Conservation (phyloP, 169 alveolate genomes). For the Cyclospora cayetanensis region DNA sequence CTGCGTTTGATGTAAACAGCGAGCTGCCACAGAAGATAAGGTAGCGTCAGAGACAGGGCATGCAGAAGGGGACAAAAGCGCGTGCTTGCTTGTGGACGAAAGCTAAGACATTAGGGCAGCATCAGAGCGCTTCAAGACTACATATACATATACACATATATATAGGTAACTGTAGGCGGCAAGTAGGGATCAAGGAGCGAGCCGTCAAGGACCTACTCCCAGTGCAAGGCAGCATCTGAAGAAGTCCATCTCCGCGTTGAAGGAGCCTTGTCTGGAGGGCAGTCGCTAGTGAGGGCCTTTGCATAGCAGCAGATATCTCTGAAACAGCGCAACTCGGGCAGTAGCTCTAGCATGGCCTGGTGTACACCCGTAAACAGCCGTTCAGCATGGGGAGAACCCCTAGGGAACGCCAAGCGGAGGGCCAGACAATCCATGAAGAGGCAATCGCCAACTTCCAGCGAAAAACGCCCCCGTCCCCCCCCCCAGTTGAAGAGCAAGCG, state of each 20-base stretch:
- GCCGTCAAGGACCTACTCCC: not conserved
- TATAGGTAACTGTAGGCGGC: not conserved
- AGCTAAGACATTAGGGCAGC: too few species aligned
- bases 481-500: slow-evolving; percentile 18
- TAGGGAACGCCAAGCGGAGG: slow-evolving; percentile 15
- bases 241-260: slow-evolving; percentile 9
- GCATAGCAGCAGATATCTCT: slow-evolving; percentile 73
- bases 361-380: not conserved
- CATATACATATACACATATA: not conserved
- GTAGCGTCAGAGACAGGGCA: not conserved
- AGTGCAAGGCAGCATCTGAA: slow-evolving; percentile 35
- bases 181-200: not conserved
- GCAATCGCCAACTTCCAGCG: slow-evolving; percentile 38
- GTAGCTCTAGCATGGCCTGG: slow-evolving; percentile 67
- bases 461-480: not conserved
- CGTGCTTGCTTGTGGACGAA: too few species aligned
- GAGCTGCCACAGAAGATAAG: not conserved
- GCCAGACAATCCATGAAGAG: not conserved
- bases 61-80: not conserved
- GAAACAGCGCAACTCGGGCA: slow-evolving; percentile 71
- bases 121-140: not conserved
- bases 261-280: slow-evolving; percentile 34
- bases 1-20: not conserved
- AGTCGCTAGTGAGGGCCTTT: slow-evolving; percentile 67
- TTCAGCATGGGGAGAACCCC: not conserved